phyloP scores from a whole-genome alignment of 2,329 filamentous ascomycete genomes.

The Alternaria sp. region DNA sequence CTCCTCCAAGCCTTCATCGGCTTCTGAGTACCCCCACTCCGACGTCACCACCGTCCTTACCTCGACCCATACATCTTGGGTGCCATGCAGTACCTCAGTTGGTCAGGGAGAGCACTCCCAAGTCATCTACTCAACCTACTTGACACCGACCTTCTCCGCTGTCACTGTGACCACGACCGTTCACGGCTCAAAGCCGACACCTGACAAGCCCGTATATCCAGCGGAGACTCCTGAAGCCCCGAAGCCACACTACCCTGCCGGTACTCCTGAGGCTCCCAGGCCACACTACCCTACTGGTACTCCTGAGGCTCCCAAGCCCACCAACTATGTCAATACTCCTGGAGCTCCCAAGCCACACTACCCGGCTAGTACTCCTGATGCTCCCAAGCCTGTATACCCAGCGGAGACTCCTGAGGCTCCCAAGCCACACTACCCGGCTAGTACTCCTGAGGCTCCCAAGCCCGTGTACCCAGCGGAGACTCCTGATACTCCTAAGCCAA shows the following conservation, averaged over 20 bases:
- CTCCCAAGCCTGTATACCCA: conserved; percentile 3
- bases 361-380: too few relatives aligned
- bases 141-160: conserved; percentile 48
- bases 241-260: neutral
- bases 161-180: conserved; percentile 44
- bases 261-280: neutral
- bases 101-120: conserved; percentile 40
- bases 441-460: neutral
- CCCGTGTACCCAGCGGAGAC: conserved; percentile 6
- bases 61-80: conserved; percentile 47
- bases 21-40: conserved; percentile 19
- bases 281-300: too few relatives aligned
- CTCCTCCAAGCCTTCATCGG: conserved; percentile 19
- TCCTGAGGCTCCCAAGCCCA: too few relatives aligned
- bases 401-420: conserved; percentile 1
- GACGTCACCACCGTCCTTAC: conserved; percentile 36
- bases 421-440: too few relatives aligned
- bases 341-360: too few relatives aligned
- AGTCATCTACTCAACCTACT: conserved; percentile 51
- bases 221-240: conserved; percentile 3
- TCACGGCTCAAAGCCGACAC: conserved; percentile 29
- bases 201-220: conserved; percentile 13
- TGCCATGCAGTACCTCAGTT: conserved; percentile 51
- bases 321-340: too few relatives aligned
- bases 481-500: neutral